Conservation (phyloP, 768 basidiomycete genomes). For the Suillus placidus region DNA sequence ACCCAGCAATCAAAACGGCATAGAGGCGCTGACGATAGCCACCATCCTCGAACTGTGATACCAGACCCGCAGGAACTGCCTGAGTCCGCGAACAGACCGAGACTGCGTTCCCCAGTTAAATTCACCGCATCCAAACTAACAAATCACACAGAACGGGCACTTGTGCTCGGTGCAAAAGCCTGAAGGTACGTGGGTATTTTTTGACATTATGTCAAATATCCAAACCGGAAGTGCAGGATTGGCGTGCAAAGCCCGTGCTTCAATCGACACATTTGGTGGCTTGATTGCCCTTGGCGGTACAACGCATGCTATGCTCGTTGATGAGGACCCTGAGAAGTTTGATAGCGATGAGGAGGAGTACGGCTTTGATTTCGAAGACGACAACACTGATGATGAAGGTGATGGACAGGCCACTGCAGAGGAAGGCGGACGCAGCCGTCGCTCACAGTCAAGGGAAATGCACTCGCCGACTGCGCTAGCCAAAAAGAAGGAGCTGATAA, state of each 20-base stretch:
- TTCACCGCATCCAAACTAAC: slow-evolving; percentile 2
- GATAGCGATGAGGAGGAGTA: slow-evolving; percentile 43
- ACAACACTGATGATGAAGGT: slow-evolving; percentile 42
- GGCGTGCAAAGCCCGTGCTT: slow-evolving; percentile 75
- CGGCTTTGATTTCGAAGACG: slow-evolving; percentile 44
- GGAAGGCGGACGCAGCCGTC: slow-evolving; percentile 17
- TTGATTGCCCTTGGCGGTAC: slow-evolving; percentile 66
- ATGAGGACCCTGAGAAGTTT: slow-evolving; percentile 43
- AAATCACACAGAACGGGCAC: slow-evolving; percentile 50
- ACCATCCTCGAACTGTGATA: slow-evolving; percentile 16
- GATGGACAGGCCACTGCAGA: slow-evolving; percentile 29
- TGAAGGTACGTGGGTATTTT: slow-evolving; percentile 41
- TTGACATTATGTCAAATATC: slow-evolving; percentile 11
- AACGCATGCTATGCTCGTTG: slow-evolving; percentile 34
- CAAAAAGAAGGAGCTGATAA: slow-evolving; percentile 43
- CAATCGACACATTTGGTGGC: slow-evolving; percentile 66
- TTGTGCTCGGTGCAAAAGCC: slow-evolving; percentile 68
- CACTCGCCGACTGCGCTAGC: slow-evolving; percentile 37
- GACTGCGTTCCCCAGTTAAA: slow-evolving; percentile 17
- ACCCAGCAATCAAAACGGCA: slow-evolving; percentile 16
- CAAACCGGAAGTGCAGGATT: slow-evolving; percentile 67
- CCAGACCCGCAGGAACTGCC: slow-evolving; percentile 25
- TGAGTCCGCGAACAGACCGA: slow-evolving; percentile 20
- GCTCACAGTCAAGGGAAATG: slow-evolving; percentile 22
- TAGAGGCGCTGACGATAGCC: slow-evolving; percentile 25